phyloP scores from a whole-genome alignment of 164 flowering plant genomes.

The Stephania cephalantha region DNA sequence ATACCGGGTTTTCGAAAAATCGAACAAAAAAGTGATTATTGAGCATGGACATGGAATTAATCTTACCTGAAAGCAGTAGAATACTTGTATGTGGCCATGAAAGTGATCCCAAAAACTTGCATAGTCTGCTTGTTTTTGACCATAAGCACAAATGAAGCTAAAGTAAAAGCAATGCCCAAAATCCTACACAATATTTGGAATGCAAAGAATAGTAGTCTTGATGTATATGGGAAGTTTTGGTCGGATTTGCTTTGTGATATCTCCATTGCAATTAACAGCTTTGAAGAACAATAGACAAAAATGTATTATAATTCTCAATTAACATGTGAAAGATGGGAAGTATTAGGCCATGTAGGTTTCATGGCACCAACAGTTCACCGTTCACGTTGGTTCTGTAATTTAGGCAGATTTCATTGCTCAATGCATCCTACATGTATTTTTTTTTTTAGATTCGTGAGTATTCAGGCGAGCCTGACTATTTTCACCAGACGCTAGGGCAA shows the following conservation, averaged over 20 bases:
- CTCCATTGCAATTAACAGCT: slow-evolving; percentile 14
- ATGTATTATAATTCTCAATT: too few relatives aligned
- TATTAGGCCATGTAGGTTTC: too few relatives aligned
- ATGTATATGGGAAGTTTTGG: slow-evolving; percentile 8
- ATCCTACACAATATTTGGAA: slow-evolving; percentile 34
- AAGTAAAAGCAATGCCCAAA: slow-evolving; percentile 30
- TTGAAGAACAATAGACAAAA: neutral
- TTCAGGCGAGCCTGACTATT: too few relatives aligned
- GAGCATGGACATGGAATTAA: neutral
- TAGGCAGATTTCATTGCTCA: too few relatives aligned
- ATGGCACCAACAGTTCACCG: too few relatives aligned
- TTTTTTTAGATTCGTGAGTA: too few relatives aligned
- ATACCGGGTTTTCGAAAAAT: neutral
- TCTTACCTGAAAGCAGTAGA: slow-evolving; percentile 40
- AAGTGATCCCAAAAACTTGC: slow-evolving; percentile 14
- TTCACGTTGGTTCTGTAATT: too few relatives aligned
- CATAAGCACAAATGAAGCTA: slow-evolving; percentile 24
- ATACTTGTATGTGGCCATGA: slow-evolving; percentile 35
- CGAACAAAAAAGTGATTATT: neutral
- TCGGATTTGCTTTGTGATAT: slow-evolving; percentile 5
- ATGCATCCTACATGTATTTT: too few relatives aligned
- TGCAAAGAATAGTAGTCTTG: slow-evolving; percentile 8
- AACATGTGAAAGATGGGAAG: too few relatives aligned
- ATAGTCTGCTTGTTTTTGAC: slow-evolving; percentile 29
- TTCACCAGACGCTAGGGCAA: too few relatives aligned